Base-by-base conservation (phyloP, 805 yeast species). In the Teunomyces kruisii region DNA sequence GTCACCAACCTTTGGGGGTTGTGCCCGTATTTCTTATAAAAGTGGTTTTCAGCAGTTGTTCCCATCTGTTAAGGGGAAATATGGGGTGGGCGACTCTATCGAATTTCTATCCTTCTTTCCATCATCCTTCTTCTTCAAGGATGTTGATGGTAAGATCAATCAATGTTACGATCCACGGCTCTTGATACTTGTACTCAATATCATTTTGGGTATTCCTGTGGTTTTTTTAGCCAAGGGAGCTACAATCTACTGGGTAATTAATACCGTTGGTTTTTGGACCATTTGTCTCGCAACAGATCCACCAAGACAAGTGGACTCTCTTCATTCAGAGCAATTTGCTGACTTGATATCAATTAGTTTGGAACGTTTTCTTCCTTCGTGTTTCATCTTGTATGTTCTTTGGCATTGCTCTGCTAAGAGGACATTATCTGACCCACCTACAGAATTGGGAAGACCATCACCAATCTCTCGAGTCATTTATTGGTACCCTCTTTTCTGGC, bases 401-500 rank as follows among this genome's bases (percentile, higher is more conserved):
- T 89, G 96, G 87, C 72, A 68, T 38, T 62, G 72, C 33, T 74
- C 86, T 3, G 72, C 77, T 1, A 64, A 67, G 24, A 67, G 77
- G 32, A 83, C 90, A 0, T 64, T 83, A 29, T 47, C 54, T 6
- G 45, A 38, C 7, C 50, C 42, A 17, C 53, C 45, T 6, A 12
- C 14, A 3, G 48, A 50, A 8, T 36, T 13, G 12, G 41, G 26
- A 13, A 27, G 44, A 1, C 51, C 63, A 0, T 75, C 80, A 2
- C 68, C 76, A 7, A 29, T 76, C n/a, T 64, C 65, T 44, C 63
- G 81, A 37, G 54, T 76, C 0, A 32, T 80, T 0, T 60, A 80
- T 24, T 91, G 96, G 94, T 86, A 86, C 50, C 86, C 91, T 0
- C 70, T 84, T 2, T 86, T 86, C 58, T 88, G 96, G 95, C 55